Conservation (phyloP, 1,284 basidiomycete species). For the Bjerkandera adusta region DNA sequence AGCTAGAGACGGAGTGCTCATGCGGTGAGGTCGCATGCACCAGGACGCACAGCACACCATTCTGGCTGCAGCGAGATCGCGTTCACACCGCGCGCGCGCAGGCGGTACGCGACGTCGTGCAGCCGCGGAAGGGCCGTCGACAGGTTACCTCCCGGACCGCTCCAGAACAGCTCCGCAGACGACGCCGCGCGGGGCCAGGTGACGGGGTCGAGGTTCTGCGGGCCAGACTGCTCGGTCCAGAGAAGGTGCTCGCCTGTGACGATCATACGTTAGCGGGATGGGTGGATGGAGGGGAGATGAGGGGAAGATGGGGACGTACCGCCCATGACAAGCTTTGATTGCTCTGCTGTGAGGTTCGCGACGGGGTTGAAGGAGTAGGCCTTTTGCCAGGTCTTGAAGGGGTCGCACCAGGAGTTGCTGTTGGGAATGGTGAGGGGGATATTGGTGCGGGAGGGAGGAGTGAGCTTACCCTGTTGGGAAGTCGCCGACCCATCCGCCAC, state of each 20-base stretch:
- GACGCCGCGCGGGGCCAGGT: slow-evolving; percentile 81
- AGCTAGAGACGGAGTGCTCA: slow-evolving; percentile 22
- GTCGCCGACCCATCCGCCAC: slow-evolving; percentile 75
- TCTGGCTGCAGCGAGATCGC: slow-evolving; percentile 76
- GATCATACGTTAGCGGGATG: slow-evolving; percentile 19
- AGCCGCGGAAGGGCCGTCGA: slow-evolving; percentile 69
- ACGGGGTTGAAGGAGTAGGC: slow-evolving; percentile 75
- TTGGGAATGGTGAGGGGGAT: slow-evolving; percentile 34
- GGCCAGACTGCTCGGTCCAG: slow-evolving; percentile 78
- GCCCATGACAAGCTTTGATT: slow-evolving; percentile 61
- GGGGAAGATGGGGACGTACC: slow-evolving; percentile 39
- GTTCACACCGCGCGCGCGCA: slow-evolving; percentile 64
- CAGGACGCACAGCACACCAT: slow-evolving; percentile 80
- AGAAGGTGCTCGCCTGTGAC: slow-evolving; percentile 63
- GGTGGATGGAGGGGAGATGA: not conserved
- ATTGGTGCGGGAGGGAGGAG: not conserved
- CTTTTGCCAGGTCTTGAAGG: slow-evolving; percentile 77
- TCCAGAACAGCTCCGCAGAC: slow-evolving; percentile 84
- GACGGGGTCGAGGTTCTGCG: slow-evolving; percentile 68
- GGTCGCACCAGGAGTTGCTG: slow-evolving; percentile 63
- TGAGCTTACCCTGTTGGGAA: slow-evolving; percentile 37
- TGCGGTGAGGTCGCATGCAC: slow-evolving; percentile 49
- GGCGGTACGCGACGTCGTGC: slow-evolving; percentile 71
- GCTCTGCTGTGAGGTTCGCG: slow-evolving; percentile 47
- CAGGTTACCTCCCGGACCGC: slow-evolving; percentile 53